Evolutionary conservation across 805 yeast species (phyloP), one percentile per base, ranked within the genome.

Genomic region (Spathaspora passalidarum): DNA sequence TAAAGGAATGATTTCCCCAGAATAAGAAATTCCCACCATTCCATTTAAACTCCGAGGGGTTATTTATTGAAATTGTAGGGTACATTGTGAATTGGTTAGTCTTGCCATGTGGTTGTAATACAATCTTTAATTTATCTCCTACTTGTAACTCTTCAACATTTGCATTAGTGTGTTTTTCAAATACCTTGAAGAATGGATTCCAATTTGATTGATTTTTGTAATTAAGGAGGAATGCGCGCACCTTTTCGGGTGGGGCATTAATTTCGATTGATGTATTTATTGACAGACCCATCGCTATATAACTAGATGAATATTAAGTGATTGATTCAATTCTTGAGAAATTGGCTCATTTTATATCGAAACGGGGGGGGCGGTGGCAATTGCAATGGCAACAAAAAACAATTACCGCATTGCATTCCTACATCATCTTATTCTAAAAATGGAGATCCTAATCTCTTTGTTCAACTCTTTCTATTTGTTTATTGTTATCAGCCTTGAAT

Each of bases 131-230:
- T 39, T 40, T 35, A 22, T 50, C 42, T 5, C 51, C 53, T 5
- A 42, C 45, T 5, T 44, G 13, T 14, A 45, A 14, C 5, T 44
- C 40, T n/a, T 8, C 40, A 37, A 9, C 29, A 13, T 32, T 19
- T 10, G 34, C 21, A 23, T 22, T 34, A 4, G 42, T 41, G 8
- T 37, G 32, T 10, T 48, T 44, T 17, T 43, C 42, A 17, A 53
- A 39, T 2, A 35, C 35, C 4, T 20, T 37, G 32, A 53, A 44
- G 21, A 51, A 51, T 14, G 56, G 56, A 41, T 53, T 45, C 56
- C 56, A 53, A 4, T 41, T 37, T 17, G 14, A 14, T 23, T 51
- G 53, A 22, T 39, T 42, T 1, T 44, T 21, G 21, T 43, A 49
- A n/a, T 51, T 41, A 10, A 51, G 40, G 29, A 53, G 47, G 14